Conservation (phyloP, 192 early-diverging fungal species). For the Bifiguratus adelaidae region DNA sequence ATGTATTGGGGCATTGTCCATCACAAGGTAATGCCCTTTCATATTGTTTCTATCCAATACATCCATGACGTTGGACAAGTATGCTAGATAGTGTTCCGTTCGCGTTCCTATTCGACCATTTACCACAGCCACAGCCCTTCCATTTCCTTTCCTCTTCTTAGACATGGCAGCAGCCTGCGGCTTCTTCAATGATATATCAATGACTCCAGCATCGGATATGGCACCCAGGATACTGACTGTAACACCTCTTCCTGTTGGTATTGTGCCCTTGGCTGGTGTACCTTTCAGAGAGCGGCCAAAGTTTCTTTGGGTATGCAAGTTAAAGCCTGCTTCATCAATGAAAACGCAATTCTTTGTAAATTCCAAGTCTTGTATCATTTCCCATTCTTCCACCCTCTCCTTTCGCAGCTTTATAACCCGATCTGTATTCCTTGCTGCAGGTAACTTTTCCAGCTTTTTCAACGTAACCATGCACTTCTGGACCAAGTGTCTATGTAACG, state of each 20-base stretch:
- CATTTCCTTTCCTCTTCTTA: slow-evolving; percentile 12
- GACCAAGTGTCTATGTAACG: slow-evolving; percentile 3
- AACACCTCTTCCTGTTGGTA: slow-evolving; percentile 6
- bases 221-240: slow-evolving; percentile 12
- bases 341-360: background rate
- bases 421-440: background rate
- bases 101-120: slow-evolving; percentile 7
- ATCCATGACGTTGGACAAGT: background rate
- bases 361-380: background rate
- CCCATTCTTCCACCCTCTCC: slow-evolving; percentile 1
- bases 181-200: slow-evolving; percentile 8
- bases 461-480: background rate
- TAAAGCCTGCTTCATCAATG: slow-evolving; percentile 13
- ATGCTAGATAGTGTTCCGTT: slow-evolving; percentile 2
- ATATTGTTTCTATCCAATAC: background rate
- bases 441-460: slow-evolving; percentile 2
- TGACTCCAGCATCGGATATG: slow-evolving; percentile 11
- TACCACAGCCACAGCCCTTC: slow-evolving; percentile 5
- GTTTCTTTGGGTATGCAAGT: slow-evolving; percentile 10
- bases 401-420: background rate
- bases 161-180: slow-evolving; percentile 6
- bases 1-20: slow-evolving; percentile 15
- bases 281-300: slow-evolving; percentile 8
- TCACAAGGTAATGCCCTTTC: slow-evolving; percentile 11
- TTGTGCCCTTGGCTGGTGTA: slow-evolving; percentile 10